Evolutionary conservation across 495 filamentous ascomycete genomes (phyloP), one percentile per base, ranked within the genome.

Genomic region (Aspergillus ostianus): DNA sequence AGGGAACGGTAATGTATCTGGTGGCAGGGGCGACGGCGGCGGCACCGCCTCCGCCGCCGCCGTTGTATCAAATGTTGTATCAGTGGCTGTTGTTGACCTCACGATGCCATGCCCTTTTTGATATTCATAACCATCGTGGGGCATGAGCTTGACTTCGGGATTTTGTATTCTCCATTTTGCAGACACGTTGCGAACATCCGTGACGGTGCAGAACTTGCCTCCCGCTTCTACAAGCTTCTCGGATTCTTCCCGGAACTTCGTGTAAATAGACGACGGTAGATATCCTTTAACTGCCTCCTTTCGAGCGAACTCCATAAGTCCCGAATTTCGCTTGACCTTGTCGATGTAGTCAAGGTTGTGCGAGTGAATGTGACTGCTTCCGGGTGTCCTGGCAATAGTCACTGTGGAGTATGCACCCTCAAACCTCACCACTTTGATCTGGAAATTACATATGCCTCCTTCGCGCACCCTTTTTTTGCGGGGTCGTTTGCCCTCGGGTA

Each of bases 261-360:
- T 77, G 51, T 76, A 82, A 13, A 81, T 80, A 7, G 80, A 82
- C 47, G 80, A 81, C 44, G 80, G 80, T 52, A 82, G 66, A 55
- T 80, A 82, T n/a, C 80, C 80, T 63, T 80, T 82, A 19, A 77
- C 69, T 6, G 76, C 77, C 56, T 82, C 80, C 30, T 70, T 75
- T 20, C 75, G 69, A 12, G 77, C 77, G 55, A 73, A 79, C 30
- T 82, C 79, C 80, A 82, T 81, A 10, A 82, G 69, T 4, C 79
- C 79, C 15, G 77, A 81, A 48, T 80, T 81, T 47, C 80, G 75
- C 56, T 82, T 82, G 47, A 82, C 74, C 47, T 74, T 76, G 63
- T 82, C 80, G 47, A 80, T 80, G 50, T 75, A 75, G 55, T 82
- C 79, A 47, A 82, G 70, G 56, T 82, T 77, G 66, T 82, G 80